Percentiles rank a stretch among this genome's conserved stretches.
Evolutionary conservation across 352 stramenopile species (phyloP).

Genomic region (Phytophthora quininea): DNA sequence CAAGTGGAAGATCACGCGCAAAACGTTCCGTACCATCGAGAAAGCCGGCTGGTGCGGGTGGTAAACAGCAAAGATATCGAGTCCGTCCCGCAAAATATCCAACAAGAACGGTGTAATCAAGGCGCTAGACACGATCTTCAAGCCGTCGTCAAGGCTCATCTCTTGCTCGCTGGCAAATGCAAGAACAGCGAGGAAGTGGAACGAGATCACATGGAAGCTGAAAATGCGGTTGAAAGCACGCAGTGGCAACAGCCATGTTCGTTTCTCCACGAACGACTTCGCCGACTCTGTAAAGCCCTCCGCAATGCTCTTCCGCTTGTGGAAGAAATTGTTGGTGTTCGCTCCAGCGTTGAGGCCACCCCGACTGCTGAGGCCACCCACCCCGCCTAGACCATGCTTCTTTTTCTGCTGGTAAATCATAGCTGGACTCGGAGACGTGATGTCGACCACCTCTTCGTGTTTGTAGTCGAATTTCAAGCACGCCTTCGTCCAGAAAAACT

Average conservation of each 20-base stretch:
- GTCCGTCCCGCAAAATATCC: slow-evolving; percentile 87
- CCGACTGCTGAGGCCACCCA: slow-evolving; percentile 35
- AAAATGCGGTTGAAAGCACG: slow-evolving; percentile 96
- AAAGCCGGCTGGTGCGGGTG: slow-evolving; percentile 48
- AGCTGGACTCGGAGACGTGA: slow-evolving; percentile 59
- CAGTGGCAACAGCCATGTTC: slow-evolving; percentile 95
- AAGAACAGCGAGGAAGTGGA: slow-evolving; percentile 94
- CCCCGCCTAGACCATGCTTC: slow-evolving; percentile 37
- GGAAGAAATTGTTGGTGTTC: slow-evolving; percentile 34
- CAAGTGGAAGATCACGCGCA: slow-evolving; percentile 83
- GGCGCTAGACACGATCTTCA: slow-evolving; percentile 89
- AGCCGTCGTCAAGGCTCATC: slow-evolving; percentile 85
- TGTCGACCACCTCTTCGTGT: slow-evolving; percentile 83
- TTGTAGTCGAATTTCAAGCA: slow-evolving; percentile 97
- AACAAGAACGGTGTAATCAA: slow-evolving; percentile 92
- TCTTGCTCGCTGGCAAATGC: slow-evolving; percentile 93
- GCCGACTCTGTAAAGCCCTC: slow-evolving; percentile 89
- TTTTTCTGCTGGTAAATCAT: slow-evolving; percentile 67
- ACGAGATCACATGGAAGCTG: slow-evolving; percentile 97
- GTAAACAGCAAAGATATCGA: slow-evolving; percentile 92
- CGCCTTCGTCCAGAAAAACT: slow-evolving; percentile 98
- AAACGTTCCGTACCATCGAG: slow-evolving; percentile 87
- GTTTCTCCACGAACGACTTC: slow-evolving; percentile 99
- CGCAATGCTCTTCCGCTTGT: slow-evolving; percentile 84
- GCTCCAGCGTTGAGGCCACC: slow-evolving; percentile 30